Conservation (phyloP, 805 yeast species). For the Torulaspora franciscae region DNA sequence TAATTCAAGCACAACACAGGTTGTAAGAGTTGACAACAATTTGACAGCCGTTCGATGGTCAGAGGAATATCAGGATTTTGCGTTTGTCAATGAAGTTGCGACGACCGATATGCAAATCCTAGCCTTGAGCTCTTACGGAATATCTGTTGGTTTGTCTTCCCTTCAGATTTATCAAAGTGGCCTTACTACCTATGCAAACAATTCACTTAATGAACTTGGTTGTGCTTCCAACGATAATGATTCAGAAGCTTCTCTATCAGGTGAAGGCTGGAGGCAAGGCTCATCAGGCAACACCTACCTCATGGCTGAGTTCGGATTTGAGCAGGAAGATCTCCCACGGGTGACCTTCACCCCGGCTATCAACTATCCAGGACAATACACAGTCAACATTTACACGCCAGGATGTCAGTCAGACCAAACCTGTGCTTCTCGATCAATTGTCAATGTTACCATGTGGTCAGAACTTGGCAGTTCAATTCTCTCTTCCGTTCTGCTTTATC, state of each 20-base stretch:
- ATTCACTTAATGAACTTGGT: constrained; percentile 60
- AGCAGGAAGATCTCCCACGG: constrained; percentile 33
- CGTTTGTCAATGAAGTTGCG: constrained; percentile 62
- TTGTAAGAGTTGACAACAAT: constrained; percentile 31
- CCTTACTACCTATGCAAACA: constrained; percentile 65
- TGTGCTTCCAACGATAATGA: constrained; percentile 40
- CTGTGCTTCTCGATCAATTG: constrained; percentile 68
- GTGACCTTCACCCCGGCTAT: constrained; percentile 61
- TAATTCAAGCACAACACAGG: constrained; percentile 10
- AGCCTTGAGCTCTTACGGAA: constrained; percentile 64
- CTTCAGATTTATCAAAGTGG: constrained; percentile 59
- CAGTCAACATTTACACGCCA: constrained; percentile 73
- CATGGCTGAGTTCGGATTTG: constrained; percentile 33
- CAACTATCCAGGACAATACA: constrained; percentile 67
- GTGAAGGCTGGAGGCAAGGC: constrained; percentile 33
- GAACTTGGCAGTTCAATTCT: constrained; percentile 37
- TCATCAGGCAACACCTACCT: constrained; percentile 31
- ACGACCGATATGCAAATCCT: constrained; percentile 60
- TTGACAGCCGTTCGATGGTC: constrained; percentile 37
- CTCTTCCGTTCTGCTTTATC: constrained; percentile 50
- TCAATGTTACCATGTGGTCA: constrained; percentile 62
- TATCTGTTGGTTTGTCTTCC: constrained; percentile 63
- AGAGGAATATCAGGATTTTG: constrained; percentile 69
- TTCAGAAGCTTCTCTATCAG: constrained; percentile 30
- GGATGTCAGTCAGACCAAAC: constrained; percentile 71